These are phyloP conservation scores for Trichomonas gallinae DNA, from an alignment of 208 protist species.

Conservation along the genomic window DNA sequence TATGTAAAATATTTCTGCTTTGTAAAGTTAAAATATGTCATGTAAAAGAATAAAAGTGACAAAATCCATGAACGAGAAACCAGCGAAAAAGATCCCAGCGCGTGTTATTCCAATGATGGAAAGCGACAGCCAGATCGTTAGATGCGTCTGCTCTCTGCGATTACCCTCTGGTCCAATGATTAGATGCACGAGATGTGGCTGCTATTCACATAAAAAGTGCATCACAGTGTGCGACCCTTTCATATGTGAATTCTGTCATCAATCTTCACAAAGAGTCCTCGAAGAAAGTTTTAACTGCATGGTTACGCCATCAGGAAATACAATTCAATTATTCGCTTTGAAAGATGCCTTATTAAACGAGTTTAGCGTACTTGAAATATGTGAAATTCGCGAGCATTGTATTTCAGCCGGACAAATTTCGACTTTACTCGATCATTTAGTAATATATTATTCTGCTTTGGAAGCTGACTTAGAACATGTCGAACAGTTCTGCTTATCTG, in stretches of 20 bases:
- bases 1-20: too few species aligned
- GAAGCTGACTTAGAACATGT: neutral
- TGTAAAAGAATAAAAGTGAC: too few species aligned
- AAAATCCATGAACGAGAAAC: neutral
- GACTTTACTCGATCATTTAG: neutral
- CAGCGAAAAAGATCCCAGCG: neutral
- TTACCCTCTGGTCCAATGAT: neutral
- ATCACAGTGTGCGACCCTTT: neutral
- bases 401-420: neutral
- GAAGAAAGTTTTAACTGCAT: neutral
- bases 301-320: neutral
- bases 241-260: neutral
- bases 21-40: too few species aligned
- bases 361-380: neutral
- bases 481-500: neutral
- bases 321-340: neutral
- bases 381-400: neutral
- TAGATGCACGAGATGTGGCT: neutral
- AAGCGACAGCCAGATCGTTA: neutral
- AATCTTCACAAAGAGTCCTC: neutral
- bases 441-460: neutral
- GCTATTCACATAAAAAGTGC: conserved; percentile 23
- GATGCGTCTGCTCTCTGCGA: neutral
- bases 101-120: neutral
- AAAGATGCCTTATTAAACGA: neutral